Evolutionary conservation across 75 land plant species (phyloP), one percentile per base, ranked within the genome.

Genomic region (Cupressus sempervirens): DNA sequence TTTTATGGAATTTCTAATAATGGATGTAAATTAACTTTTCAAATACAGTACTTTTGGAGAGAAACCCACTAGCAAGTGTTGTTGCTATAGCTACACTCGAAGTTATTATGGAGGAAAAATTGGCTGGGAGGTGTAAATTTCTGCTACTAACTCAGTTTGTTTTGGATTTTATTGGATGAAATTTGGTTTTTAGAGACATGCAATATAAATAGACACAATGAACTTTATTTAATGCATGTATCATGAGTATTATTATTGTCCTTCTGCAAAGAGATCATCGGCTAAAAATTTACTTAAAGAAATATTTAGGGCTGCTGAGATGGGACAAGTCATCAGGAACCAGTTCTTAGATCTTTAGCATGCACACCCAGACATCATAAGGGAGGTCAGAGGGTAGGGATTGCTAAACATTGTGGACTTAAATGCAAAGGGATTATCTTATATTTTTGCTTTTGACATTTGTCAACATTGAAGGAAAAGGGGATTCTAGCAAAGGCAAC

Each of bases 401-500:
- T 84, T 98, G 54, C 90, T 98, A 76, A 98, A 91, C 91, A 99
- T 99, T 29, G 93, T 98, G 65, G 99, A 96, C 85, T 88, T 98
- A 41, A 87, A 92, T 83, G 89, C 86, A 76, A 81, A 85, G 83
- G 91, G 90, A 12, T 56, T 95, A 52, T 94, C 83, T 76, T 89
- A 90, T 68, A 92, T 90, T 30, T 90, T 94, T 82, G 99, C 99
- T 76, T 96, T 93, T 87, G 99, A 98, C 84, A 84, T 98, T n/a
- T 98, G 99, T 80, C 86, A 95, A 12, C 89, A 89, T 83, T 98
- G 88, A 98, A 98, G 88, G 99, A 98, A 83, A 92, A 97, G 82
- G 99, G 99, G 34, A 91, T 98, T 88, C 91, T 98, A 76, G 99
- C 99, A 2, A 98, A 98, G 84, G 97, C 99, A 35, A 98, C 99